These are phyloP conservation scores for Knufia petricola DNA, from an alignment of 2,329 filamentous ascomycete species.

Conservation along the genomic window DNA sequence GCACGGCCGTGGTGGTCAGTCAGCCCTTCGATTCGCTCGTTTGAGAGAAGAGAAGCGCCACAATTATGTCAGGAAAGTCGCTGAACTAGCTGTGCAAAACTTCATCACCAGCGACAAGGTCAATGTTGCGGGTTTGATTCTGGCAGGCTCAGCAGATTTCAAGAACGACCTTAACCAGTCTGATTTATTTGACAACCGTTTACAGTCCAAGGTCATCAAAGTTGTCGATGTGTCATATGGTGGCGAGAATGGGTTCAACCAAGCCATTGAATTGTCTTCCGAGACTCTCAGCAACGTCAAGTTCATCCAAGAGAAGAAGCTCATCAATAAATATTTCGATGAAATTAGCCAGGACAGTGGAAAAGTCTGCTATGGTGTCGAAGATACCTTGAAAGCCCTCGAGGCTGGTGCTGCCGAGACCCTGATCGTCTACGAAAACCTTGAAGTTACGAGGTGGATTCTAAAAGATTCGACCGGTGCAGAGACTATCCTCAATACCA, in stretches of 20 bases:
- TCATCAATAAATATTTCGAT: conserved; percentile 98
- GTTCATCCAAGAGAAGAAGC: conserved; percentile 99
- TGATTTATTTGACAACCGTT: conserved; percentile 89
- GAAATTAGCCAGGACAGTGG: conserved; percentile 97
- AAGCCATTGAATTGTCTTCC: conserved; percentile 88
- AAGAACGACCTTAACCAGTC: conserved; percentile 98
- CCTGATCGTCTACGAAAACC: conserved; percentile 92
- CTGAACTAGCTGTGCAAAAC: conserved; percentile 95
- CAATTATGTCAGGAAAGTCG: conserved; percentile 99
- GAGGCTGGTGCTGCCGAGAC: conserved; percentile 92
- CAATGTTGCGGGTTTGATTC: conserved; percentile 89
- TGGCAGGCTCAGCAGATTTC: conserved; percentile 97
- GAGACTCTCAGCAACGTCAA: conserved; percentile 99
- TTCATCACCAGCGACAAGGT: conserved; percentile 98
- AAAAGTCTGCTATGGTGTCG: conserved; percentile 94
- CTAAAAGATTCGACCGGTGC: conserved; percentile 68
- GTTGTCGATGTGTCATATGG: conserved; percentile 98
- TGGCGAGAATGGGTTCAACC: conserved; percentile 99
- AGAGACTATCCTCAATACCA: conserved; percentile 75
- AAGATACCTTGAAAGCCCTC: conserved; percentile 92
- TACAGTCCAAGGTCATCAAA: conserved; percentile 95
- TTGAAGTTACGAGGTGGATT: conserved; percentile 86
- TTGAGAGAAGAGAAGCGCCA: conserved; percentile 98
- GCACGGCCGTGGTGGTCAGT: conserved; percentile 99
- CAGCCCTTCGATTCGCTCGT: conserved; percentile 97